Evolutionary conservation across 2,329 filamentous ascomycete genomes (phyloP).

Genomic region (Colletotrichum incanum): DNA sequence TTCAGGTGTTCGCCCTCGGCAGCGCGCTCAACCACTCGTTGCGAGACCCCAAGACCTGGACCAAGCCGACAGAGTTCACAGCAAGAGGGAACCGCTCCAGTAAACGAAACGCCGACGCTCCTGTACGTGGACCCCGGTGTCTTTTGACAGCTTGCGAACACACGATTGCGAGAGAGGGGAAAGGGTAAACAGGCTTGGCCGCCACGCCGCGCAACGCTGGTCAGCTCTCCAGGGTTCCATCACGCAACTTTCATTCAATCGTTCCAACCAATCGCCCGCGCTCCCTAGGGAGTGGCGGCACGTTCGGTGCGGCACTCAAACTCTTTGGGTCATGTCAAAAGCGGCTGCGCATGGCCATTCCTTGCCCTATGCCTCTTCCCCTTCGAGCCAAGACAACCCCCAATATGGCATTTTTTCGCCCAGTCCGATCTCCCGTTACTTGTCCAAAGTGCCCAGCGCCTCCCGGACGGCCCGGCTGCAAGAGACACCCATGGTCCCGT

Average conservation of each 20-base stretch:
- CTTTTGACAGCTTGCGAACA: not conserved
- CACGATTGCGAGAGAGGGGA: not conserved
- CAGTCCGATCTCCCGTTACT: slow-evolving; percentile 24
- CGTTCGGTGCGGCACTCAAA: slow-evolving; percentile 20
- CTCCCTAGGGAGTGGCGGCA: slow-evolving; percentile 8
- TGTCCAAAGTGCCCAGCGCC: slow-evolving; percentile 20
- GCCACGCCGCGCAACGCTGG: not conserved
- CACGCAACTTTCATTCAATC: not conserved
- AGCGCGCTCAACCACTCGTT: not conserved
- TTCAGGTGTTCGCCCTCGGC: slow-evolving; percentile 6
- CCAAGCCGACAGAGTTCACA: not conserved
- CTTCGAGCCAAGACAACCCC: not conserved
- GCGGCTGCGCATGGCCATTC: not conserved
- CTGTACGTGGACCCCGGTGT: not conserved
- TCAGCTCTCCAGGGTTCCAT: slow-evolving; percentile 38
- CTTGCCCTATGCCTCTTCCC: slow-evolving; percentile 16
- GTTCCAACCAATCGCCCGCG: slow-evolving; percentile 20
- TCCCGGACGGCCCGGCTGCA: slow-evolving; percentile 35
- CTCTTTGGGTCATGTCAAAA: not conserved
- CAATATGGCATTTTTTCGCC: slow-evolving; percentile 17
- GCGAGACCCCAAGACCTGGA: not conserved
- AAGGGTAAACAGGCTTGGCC: not conserved
- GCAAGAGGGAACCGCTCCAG: not conserved
- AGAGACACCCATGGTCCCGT: not conserved
- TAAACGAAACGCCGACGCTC: not conserved